Evolutionary conservation across 805 yeast genomes (phyloP).

Genomic region (Schizosaccharomyces lindneri): DNA sequence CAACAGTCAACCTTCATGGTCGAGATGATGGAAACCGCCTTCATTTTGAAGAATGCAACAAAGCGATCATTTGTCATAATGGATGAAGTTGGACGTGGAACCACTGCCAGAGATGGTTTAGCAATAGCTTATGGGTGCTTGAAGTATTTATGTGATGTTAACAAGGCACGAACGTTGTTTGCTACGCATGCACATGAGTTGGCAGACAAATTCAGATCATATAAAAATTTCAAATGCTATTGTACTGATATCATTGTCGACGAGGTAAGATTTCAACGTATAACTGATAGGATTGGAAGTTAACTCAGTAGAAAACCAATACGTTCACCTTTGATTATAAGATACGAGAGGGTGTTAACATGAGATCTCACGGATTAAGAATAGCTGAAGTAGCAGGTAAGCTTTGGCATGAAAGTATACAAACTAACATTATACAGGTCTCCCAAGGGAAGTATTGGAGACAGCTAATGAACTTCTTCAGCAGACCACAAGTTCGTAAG

Average conservation of each 20-base stretch:
- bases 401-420: not conserved
- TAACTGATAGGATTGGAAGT: not conserved
- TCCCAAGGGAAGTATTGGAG: not conserved
- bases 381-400: conserved; percentile 8
- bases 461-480: not conserved
- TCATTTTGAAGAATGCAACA: conserved; percentile 42
- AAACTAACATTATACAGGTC: not conserved
- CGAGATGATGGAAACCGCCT: conserved; percentile 68
- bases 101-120: conserved; percentile 62
- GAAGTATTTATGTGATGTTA: conserved; percentile 25
- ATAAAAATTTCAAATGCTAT: conserved; percentile 5
- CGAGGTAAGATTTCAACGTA: not conserved
- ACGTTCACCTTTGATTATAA: conserved; percentile 5
- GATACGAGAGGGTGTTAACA: conserved; percentile 7
- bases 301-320: not conserved
- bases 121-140: conserved; percentile 65
- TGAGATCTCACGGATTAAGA: conserved; percentile 8
- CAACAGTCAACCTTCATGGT: conserved; percentile 83
- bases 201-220: conserved; percentile 5
- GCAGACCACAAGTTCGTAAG: not conserved
- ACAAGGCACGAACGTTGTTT: conserved; percentile 51
- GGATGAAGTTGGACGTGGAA: conserved; percentile 81
- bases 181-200: conserved; percentile 58
- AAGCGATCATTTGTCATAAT: conserved; percentile 44
- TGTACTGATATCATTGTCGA: conserved; percentile 7